phyloP scores from a whole-genome alignment of 805 yeast species.

The Candida patagonica region DNA sequence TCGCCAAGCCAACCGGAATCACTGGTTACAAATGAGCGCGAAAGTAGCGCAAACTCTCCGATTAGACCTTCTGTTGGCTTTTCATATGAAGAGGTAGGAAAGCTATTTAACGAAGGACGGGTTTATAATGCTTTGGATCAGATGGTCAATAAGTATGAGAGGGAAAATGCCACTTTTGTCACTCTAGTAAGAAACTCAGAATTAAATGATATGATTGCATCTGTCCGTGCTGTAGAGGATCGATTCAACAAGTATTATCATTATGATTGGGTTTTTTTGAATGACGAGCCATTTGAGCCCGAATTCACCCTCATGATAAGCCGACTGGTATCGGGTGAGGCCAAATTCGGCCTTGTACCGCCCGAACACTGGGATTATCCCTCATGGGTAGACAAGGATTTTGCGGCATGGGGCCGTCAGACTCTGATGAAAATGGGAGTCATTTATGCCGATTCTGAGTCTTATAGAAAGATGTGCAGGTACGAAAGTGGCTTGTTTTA shows the following conservation, averaged over 20 bases:
- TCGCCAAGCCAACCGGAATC: too few relatives aligned
- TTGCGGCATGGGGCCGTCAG: slow-evolving; percentile 48
- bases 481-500: slow-evolving; percentile 85
- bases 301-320: slow-evolving; percentile 59
- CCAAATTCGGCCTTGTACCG: slow-evolving; percentile 68
- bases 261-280: slow-evolving; percentile 88
- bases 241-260: slow-evolving; percentile 67
- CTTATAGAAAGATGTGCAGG: slow-evolving; percentile 88
- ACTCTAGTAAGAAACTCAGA: slow-evolving; percentile 74
- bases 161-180: slow-evolving; percentile 71
- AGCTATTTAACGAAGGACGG: neutral
- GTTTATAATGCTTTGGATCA: neutral
- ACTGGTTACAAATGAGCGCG: too few relatives aligned
- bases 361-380: slow-evolving; percentile 83
- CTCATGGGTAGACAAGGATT: slow-evolving; percentile 64
- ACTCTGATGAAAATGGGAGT: slow-evolving; percentile 42
- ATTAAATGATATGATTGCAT: slow-evolving; percentile 46
- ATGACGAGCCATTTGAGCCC: slow-evolving; percentile 69
- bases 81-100: neutral
- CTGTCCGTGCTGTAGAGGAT: slow-evolving; percentile 74
- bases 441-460: slow-evolving; percentile 57
- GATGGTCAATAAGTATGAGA: neutral
- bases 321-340: slow-evolving; percentile 56
- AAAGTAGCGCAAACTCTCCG: too few relatives aligned
- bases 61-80: too few relatives aligned